Evolutionary conservation across 257 asterid species (phyloP).

Genomic region (Fraxinus cuspidata): DNA sequence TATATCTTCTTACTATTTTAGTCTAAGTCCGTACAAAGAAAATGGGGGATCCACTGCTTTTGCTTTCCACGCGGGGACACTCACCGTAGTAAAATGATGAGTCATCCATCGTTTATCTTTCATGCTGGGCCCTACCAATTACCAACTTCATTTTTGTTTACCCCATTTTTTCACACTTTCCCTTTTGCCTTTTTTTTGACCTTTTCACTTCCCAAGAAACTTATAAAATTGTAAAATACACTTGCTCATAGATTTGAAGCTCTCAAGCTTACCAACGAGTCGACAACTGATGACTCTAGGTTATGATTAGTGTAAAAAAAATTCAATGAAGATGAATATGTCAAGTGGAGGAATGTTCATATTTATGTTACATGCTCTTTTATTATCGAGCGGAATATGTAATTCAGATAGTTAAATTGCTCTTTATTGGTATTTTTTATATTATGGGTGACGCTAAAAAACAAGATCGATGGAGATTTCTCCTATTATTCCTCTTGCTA

Average conservation of each 20-base stretch:
- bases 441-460: no score
- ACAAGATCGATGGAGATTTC: background rate
- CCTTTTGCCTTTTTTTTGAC: background rate
- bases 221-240: background rate
- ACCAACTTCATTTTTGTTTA: background rate
- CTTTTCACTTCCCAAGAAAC: background rate
- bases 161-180: background rate
- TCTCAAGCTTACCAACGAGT: background rate
- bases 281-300: background rate
- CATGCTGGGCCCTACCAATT: background rate
- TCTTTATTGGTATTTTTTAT: no score
- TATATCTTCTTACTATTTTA: constrained; percentile 25
- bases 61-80: background rate
- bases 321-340: no score
- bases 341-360: no score
- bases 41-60: constrained; percentile 28
- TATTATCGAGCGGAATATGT: no score
- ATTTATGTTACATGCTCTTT: no score
- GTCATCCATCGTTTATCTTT: constrained; percentile 16
- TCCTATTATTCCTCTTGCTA: background rate
- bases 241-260: background rate
- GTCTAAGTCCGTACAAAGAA: constrained; percentile 15
- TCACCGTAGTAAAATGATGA: constrained; percentile 6
- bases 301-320: no score
- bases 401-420: background rate